A percentile compares a stretch with the other conserved stretches of the same genome.
These are phyloP conservation scores for Wickerhamiella spandovensis DNA, from an alignment of 805 yeast genomes.

Conservation along the genomic window DNA sequence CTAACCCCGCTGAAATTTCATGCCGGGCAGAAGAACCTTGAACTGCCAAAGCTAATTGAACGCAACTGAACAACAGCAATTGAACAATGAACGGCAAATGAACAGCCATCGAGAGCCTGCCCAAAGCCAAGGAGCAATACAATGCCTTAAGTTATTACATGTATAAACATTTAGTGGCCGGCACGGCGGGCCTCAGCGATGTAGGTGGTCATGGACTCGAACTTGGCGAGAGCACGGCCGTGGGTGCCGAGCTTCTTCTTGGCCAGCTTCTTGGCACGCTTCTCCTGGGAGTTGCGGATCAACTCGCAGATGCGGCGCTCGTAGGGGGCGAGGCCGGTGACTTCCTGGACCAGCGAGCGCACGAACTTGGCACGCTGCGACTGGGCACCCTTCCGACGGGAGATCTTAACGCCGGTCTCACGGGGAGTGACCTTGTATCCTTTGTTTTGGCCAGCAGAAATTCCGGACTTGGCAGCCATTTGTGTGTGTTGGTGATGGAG, in stretches of 20 bases:
- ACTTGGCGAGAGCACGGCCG: constrained; percentile 99
- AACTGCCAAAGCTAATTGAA: no score
- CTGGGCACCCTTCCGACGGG: constrained; percentile 92
- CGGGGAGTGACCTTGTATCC: constrained; percentile 91
- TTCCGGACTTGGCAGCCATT: constrained; percentile 49
- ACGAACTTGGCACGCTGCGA: constrained; percentile 95
- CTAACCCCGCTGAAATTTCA: not conserved
- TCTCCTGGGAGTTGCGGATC: constrained; percentile 99
- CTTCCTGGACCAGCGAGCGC: constrained; percentile 91
- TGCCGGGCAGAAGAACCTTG: no score
- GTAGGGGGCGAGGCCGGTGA: constrained; percentile 98
- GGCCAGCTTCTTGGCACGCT: constrained; percentile 99
- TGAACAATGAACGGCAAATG: no score
- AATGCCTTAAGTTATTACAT: constrained; percentile 1
- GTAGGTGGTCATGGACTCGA: constrained; percentile 94
- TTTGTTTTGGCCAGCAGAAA: constrained; percentile 98
- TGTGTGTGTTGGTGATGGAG: constrained; percentile 11
- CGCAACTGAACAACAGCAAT: no score
- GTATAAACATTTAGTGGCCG: constrained; percentile 18
- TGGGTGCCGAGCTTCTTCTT: constrained; percentile 99
- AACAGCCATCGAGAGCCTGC: no score
- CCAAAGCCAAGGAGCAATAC: not conserved
- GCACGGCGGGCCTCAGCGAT: constrained; percentile 81
- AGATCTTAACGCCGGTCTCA: constrained; percentile 75
- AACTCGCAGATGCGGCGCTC: constrained; percentile 99